A percentile compares a stretch with the other conserved stretches of the same genome.
Conservation (phyloP, 176 grass and related monocot genomes). For the Phyllostachys edulis region DNA sequence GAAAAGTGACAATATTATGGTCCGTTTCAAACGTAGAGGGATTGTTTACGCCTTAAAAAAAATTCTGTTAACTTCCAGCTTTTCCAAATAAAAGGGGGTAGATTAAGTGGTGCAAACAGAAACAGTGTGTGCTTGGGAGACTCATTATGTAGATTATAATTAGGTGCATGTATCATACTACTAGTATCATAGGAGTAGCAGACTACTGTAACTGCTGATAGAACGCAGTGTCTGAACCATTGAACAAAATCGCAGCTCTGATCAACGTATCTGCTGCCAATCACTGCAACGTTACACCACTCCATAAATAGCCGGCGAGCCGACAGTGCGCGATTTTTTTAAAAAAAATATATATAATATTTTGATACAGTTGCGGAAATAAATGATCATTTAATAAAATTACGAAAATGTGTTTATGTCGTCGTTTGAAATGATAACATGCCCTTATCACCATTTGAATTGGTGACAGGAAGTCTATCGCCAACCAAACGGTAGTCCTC, state of each 20-base stretch:
- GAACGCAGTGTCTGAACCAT: background rate
- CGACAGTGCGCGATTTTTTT: background rate
- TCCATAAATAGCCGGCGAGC: background rate
- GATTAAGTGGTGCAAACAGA: background rate
- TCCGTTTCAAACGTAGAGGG: background rate
- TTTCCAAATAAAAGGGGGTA: background rate
- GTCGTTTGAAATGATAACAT: too few species aligned
- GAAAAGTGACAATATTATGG: background rate
- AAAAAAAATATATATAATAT: too few species aligned
- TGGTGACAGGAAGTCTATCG: too few species aligned
- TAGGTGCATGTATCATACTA: background rate
- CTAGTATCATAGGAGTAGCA: too few species aligned
- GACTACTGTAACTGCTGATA: background rate
- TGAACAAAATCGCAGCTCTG: background rate
- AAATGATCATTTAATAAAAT: too few species aligned
- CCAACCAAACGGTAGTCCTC: too few species aligned
- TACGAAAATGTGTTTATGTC: too few species aligned
- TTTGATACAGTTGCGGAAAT: too few species aligned
- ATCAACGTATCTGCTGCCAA: background rate
- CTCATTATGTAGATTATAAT: background rate
- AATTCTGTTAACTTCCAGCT: background rate
- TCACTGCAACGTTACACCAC: background rate
- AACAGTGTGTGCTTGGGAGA: background rate
- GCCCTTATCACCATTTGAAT: too few species aligned
- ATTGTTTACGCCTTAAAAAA: background rate